Evolutionary conservation across 441 rosid genomes (phyloP).

Genomic region (Populus tomentosa): DNA sequence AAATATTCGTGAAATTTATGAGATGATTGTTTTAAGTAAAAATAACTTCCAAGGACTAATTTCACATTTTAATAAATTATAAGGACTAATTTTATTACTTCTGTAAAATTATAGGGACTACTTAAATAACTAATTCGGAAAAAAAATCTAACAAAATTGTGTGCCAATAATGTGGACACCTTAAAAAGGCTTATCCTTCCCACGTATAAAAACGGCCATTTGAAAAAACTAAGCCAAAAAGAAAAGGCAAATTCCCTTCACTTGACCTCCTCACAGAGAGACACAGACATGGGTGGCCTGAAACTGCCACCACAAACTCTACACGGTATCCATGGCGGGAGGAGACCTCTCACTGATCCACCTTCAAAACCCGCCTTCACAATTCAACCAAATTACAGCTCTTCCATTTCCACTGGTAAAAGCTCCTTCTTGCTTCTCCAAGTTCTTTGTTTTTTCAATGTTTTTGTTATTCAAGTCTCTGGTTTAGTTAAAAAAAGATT

Average conservation of each 20-base stretch:
- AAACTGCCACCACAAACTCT: slow-evolving; percentile 34
- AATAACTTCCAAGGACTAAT: too few relatives aligned
- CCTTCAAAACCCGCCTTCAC: slow-evolving; percentile 25
- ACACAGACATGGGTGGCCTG: slow-evolving; percentile 40
- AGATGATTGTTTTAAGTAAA: too few relatives aligned
- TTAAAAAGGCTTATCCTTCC: slow-evolving; percentile 12
- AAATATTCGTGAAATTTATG: too few relatives aligned
- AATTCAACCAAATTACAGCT: slow-evolving; percentile 9
- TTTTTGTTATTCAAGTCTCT: background rate
- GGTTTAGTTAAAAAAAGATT: background rate
- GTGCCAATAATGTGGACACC: slow-evolving; percentile 7
- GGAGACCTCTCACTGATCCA: slow-evolving; percentile 20
- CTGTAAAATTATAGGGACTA: too few relatives aligned
- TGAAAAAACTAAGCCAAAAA: background rate
- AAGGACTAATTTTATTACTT: too few relatives aligned
- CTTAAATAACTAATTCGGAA: too few relatives aligned
- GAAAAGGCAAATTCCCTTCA: background rate
- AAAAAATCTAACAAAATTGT: background rate
- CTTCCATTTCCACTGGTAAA: slow-evolving; percentile 28
- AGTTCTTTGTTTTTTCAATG: background rate
- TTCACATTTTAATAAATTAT: too few relatives aligned
- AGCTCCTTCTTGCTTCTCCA: background rate
- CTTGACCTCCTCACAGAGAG: background rate
- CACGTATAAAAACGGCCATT: slow-evolving; percentile 4
- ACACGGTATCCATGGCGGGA: slow-evolving; percentile 31